Evolutionary conservation across 1,284 basidiomycete genomes (phyloP).

Genomic region (Sporisorium scitamineum): DNA sequence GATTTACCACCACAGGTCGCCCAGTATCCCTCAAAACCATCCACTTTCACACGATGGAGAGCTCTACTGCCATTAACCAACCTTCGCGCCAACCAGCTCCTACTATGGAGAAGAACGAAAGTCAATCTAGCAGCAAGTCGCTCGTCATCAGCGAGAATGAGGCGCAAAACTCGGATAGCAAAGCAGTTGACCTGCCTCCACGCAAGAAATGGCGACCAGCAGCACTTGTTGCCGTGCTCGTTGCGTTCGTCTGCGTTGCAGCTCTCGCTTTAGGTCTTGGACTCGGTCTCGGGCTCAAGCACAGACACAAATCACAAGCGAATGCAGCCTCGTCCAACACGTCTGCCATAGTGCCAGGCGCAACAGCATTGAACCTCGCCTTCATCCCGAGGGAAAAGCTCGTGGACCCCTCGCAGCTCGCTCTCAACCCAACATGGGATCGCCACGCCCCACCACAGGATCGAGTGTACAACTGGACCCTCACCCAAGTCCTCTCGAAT

Average conservation of each 20-base stretch:
- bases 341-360: constrained; percentile 14
- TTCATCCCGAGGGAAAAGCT: constrained; percentile 53
- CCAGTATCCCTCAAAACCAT: too few relatives aligned
- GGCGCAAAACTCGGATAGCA: background rate
- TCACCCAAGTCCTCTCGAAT: constrained; percentile 46
- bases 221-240: background rate
- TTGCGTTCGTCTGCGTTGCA: constrained; percentile 57
- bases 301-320: constrained; percentile 41
- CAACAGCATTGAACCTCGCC: constrained; percentile 36
- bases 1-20: too few relatives aligned
- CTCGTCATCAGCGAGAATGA: constrained; percentile 12
- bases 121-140: constrained; percentile 19
- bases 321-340: constrained; percentile 16
- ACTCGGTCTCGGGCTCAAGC: constrained; percentile 70
- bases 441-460: constrained; percentile 42
- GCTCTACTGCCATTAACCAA: background rate
- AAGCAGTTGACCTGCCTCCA: background rate
- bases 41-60: background rate
- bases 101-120: constrained; percentile 9
- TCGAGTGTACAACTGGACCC: constrained; percentile 52
- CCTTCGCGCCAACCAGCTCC: background rate
- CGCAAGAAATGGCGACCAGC: constrained; percentile 1
- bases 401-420: constrained; percentile 42
- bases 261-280: constrained; percentile 70
- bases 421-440: constrained; percentile 49